Conservation (phyloP, 1,139 yeast genomes). For the Blastobotrys raffinosifermentans region DNA sequence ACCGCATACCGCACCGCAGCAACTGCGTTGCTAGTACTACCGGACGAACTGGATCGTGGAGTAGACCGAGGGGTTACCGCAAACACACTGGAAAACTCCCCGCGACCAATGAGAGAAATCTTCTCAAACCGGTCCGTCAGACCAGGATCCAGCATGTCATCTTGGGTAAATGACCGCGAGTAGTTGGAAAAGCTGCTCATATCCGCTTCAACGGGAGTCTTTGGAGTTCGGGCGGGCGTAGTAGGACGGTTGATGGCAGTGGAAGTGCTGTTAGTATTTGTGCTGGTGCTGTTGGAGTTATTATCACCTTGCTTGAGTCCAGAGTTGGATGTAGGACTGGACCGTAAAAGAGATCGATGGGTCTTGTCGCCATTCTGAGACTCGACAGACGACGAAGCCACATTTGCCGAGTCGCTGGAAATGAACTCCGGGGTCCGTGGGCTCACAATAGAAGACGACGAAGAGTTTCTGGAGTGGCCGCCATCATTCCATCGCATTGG, state of each 20-base stretch:
- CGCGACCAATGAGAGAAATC: slow-evolving; percentile 68
- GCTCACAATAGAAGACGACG: not conserved
- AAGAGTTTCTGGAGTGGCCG: not conserved
- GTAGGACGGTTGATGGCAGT: not conserved
- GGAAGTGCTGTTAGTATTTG: not conserved
- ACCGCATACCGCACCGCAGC: slow-evolving; percentile 55
- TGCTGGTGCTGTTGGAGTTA: not conserved
- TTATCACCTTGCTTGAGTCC: too few relatives aligned
- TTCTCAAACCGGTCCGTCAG: slow-evolving; percentile 64
- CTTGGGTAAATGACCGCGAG: not conserved
- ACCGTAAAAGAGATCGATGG: not conserved
- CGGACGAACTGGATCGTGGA: not conserved
- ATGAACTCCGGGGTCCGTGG: slow-evolving; percentile 1
- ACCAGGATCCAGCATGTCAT: slow-evolving; percentile 41
- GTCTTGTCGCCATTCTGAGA: slow-evolving; percentile 1
- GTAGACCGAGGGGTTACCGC: slow-evolving; percentile 38
- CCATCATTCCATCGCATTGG: slow-evolving; percentile 2
- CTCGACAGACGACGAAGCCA: slow-evolving; percentile 1
- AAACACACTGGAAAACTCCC: slow-evolving; percentile 86
- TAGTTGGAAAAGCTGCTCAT: slow-evolving; percentile 9
- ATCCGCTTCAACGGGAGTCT: slow-evolving; percentile 14
- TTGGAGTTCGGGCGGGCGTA: slow-evolving; percentile 10
- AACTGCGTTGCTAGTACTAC: slow-evolving; percentile 5
- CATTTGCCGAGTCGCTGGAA: slow-evolving; percentile 1
- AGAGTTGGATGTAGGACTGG: too few relatives aligned